Evolutionary conservation across 2,329 filamentous ascomycete genomes (phyloP), one percentile per base, ranked within the genome.

Genomic region (Fusarium sp.): DNA sequence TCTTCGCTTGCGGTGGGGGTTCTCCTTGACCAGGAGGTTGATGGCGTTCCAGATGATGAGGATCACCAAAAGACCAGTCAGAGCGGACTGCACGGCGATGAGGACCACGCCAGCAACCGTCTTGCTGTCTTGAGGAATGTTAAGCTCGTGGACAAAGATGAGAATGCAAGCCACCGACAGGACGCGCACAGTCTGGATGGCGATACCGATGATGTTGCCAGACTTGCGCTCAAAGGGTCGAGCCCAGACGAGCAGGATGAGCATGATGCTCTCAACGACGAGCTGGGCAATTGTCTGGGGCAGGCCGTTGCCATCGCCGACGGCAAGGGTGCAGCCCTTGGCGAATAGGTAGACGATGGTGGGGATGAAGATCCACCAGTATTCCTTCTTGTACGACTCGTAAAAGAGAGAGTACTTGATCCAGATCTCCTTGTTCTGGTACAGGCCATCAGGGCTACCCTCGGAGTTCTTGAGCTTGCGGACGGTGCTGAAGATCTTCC

Each of bases 391-490:
- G 88, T 98, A 98, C 77, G 92, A 93, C 80, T 98, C 97, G 86
- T 99, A 99, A 85, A 99, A 98, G 72, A 98, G 88, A 79, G 94
- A 97, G 88, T 99, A 99, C 86, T 97, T 97, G 82, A 94, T 89
- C 95, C 97, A 98, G 45, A 93, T 92, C 68, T 93, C 90, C 87
- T 97, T 97, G 84, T 98, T 89, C 70, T 98, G 94, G 83, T 95
- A 98, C 10, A 99, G 88, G 14, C 87, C 90, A 18, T 88, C 87
- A 1, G 89, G 84, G 80, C 95, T 93, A 67, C 96, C 96, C 76
- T 97, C 92, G 34, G 87, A 79, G 79, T 91, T 88, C 87, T 94
- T 96, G 75, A 94, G 92, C 78, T 91, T 89, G 73, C 88, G 89
- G 8, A 94, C 97, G 16, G 93, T 91, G 75, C 86, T 87, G 87